These are phyloP conservation scores for Oehlia diaphana DNA, from an alignment of 192 early-diverging fungal species.

Conservation along the genomic window DNA sequence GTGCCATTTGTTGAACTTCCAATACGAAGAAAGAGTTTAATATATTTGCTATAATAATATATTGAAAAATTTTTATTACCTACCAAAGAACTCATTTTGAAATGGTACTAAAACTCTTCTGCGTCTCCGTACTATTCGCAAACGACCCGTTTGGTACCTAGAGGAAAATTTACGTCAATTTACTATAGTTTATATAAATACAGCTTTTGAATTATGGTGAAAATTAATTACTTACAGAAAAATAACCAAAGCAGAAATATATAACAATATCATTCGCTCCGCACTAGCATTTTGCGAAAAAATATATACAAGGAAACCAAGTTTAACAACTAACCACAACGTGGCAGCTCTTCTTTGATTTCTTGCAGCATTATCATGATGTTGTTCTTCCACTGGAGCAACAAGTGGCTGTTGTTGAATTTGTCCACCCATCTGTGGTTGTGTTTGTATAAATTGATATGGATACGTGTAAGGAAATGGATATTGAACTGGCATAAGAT, in stretches of 20 bases:
- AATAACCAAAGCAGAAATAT: constrained; percentile 55
- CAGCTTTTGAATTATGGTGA: not conserved
- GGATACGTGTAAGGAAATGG: constrained; percentile 29
- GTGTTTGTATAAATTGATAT: constrained; percentile 11
- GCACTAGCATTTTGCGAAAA: constrained; percentile 63
- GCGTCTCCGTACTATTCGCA: constrained; percentile 45
- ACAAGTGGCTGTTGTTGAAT: constrained; percentile 10
- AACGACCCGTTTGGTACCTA: constrained; percentile 56
- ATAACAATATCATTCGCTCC: constrained; percentile 55
- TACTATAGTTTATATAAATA: not conserved
- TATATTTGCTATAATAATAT: not conserved
- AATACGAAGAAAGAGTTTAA: not conserved
- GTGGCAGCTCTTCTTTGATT: constrained; percentile 45
- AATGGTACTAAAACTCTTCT: constrained; percentile 15
- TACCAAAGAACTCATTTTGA: constrained; percentile 10
- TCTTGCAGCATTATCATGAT: constrained; percentile 34
- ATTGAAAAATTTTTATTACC: not conserved
- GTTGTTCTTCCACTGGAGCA: constrained; percentile 7
- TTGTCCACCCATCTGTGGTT: constrained; percentile 15
- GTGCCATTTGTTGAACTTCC: constrained; percentile 25
- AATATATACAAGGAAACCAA: constrained; percentile 59
- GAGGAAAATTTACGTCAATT: not conserved
- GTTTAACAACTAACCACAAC: constrained; percentile 62
- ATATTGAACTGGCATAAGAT: constrained; percentile 38
- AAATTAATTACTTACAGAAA: constrained; percentile 45